Evolutionary conservation across 2,329 filamentous ascomycete species (phyloP).

Genomic region (Tolypocladium ovalisporum): DNA sequence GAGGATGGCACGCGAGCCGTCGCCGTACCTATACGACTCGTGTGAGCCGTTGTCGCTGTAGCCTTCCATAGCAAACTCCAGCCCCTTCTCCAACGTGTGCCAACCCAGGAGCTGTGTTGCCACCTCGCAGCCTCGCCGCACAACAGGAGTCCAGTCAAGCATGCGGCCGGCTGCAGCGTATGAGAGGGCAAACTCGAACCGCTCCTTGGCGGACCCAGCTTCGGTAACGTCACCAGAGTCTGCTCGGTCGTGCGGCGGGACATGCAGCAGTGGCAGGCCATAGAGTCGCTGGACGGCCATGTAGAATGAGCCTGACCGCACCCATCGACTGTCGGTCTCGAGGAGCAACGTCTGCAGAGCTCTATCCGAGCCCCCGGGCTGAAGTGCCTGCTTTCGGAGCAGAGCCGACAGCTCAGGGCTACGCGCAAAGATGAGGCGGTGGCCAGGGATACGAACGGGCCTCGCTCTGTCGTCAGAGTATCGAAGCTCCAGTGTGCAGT

Average conservation of each 20-base stretch:
- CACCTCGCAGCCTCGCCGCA: constrained; percentile 47
- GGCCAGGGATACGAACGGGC: constrained; percentile 36
- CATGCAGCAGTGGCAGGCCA: constrained; percentile 36
- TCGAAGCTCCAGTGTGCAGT: constrained; percentile 35
- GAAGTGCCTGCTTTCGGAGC: constrained; percentile 16
- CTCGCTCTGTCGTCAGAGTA: constrained; percentile 27
- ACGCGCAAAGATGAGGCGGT: constrained; percentile 44
- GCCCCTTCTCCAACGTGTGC: constrained; percentile 48
- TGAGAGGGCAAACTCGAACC: constrained; percentile 46
- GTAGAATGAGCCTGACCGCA: constrained; percentile 45
- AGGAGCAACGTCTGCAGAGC: constrained; percentile 24
- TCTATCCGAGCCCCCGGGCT: constrained; percentile 14
- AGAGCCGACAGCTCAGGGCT: constrained; percentile 24
- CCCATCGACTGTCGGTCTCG: constrained; percentile 38
- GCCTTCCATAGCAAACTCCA: constrained; percentile 45
- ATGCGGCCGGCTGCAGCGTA: constrained; percentile 54
- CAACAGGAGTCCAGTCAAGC: constrained; percentile 43
- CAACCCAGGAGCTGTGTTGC: constrained; percentile 48
- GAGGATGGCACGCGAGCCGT: constrained; percentile 43
- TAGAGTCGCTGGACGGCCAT: constrained; percentile 48
- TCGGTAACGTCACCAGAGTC: constrained; percentile 21
- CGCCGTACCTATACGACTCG: constrained; percentile 39
- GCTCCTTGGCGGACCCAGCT: constrained; percentile 28
- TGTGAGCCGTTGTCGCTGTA: constrained; percentile 22
- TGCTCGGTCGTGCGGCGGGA: constrained; percentile 15